Base-by-base conservation (phyloP, 2,329 filamentous ascomycete genomes). In the Parafenestella ontariensis region DNA sequence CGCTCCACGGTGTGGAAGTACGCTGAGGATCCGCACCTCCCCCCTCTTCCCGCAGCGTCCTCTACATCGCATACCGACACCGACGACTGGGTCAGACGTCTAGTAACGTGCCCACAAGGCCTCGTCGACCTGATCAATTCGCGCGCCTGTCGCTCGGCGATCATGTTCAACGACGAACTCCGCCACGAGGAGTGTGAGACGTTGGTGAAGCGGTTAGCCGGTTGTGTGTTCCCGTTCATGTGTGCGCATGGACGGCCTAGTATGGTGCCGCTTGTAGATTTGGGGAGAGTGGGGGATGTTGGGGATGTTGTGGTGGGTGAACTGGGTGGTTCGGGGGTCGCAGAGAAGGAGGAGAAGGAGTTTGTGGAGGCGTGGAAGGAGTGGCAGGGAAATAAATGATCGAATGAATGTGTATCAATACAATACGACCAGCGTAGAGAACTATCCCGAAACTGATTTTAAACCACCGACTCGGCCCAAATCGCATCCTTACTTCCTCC, bases 141-240 rank as follows among this genome's bases (percentile, higher is more conserved):
- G 0, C 83, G 89, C 50, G 86, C 91, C 1, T 95, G 91, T 67
- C 82, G 90, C 48, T 91, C 89, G 31, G 90, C 91, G 2, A 87
- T 95, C 70, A 94, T 93, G 90, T 96, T 96, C 76, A 94, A 94
- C 63, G 91, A 96, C 66, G 69, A 77, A 5, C 76, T 95, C 7
- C 81, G 79, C 0, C 58, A 70, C 0, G 74, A 79, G 0, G 82
- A 91, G 59, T 94, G 91, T 62, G 62, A 76, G 9, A 69, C 73
- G 0, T 73, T 95, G 29, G 71, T 94, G 0, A 56, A 49, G 1
- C 79, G 80, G 3, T 76, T 95, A n/a, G 81, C 83, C 0, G 69
- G 66, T 0, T 92, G 89, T 61, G 81, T 80, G 0, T 91, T 94
- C 58, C 91, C 91, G 0, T 95, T 95, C 61, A 88, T 91, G 69